Base-by-base conservation (phyloP, 768 basidiomycete genomes). In the Auriculariales sp. region DNA sequence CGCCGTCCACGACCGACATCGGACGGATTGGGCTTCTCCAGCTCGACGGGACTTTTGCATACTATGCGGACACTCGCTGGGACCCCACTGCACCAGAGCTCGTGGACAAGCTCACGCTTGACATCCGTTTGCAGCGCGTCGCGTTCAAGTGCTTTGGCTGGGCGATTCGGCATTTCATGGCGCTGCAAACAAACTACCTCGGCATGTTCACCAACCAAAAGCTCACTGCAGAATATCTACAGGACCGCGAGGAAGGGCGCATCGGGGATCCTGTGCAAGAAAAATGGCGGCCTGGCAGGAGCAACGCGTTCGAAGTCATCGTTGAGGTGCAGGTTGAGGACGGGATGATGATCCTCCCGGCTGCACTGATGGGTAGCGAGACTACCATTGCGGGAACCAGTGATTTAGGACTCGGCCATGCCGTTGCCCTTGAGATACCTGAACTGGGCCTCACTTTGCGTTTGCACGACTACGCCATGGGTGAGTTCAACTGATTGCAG, bases 201-300 rank as follows among this genome's bases (percentile, higher is more conserved):
- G 94, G 94, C 10, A 73, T 78, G 3, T 98, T 95, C 64, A 95
- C 91, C 2, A 86, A 94, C 56, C 97, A 93, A 57, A 81, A 82
- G 2, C 95, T 89, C 0, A 70, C 90, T 34, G 75, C 73, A 19
- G 94, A 98, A 66, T 94, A 90, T 61, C 67, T 90, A 42, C 75
- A 81, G 48, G 83, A 79, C 58, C 73, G 78, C 34, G 71, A 67
- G 36, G 69, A 67, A 47, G 73, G 74, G 1, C 55, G 74, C 1
- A 68, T 81, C 12, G 93, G 92, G 3, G 93, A 97, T 64, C 89
- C 88, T 0, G 70, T 94, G 1, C 67, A 74, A 48, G 68, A 75
- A 51, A 91, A 88, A 58, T 89, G 92, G 64, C 74, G 91, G 7
- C 75, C 78, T 42, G 84, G 80, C 42, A 78, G 81, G 89, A 74